Percentiles rank a stretch among this genome's conserved stretches.
Evolutionary conservation across 2,329 filamentous ascomycete species (phyloP).

Genomic region (Purpureocillium takamizusanense): DNA sequence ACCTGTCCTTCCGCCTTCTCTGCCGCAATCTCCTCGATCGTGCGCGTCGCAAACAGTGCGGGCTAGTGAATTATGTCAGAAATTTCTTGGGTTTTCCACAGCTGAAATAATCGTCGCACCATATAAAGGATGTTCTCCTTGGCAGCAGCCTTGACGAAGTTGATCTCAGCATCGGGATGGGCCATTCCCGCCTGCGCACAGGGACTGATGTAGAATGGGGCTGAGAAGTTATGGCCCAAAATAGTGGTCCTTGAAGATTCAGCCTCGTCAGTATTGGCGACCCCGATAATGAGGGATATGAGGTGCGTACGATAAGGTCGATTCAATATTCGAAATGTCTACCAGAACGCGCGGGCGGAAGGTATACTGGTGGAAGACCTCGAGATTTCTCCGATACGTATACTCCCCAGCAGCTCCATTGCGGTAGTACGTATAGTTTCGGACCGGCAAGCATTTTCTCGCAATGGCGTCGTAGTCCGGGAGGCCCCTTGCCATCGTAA

Average conservation of each 20-base stretch:
- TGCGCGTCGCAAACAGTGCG: conserved; percentile 21
- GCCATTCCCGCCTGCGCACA: conserved; percentile 35
- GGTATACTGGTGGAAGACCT: conserved; percentile 39
- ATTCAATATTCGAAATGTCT: conserved; percentile 37
- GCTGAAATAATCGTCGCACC: no score
- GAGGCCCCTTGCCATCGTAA: conserved; percentile 36
- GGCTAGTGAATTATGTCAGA: conserved; percentile 17
- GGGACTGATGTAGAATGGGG: conserved; percentile 46
- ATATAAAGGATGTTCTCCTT: conserved; percentile 42
- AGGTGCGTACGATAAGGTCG: conserved; percentile 19
- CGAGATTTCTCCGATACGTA: conserved; percentile 48
- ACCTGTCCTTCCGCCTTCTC: conserved; percentile 26
- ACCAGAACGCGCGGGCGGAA: conserved; percentile 38
- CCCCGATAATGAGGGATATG: background rate
- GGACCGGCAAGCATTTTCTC: conserved; percentile 33
- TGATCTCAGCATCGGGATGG: conserved; percentile 36
- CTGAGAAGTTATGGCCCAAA: conserved; percentile 42
- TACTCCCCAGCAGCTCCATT: conserved; percentile 47
- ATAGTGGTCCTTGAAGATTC: conserved; percentile 30
- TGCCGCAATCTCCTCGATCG: conserved; percentile 27
- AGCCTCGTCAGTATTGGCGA: background rate
- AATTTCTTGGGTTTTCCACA: no score
- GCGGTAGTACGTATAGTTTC: conserved; percentile 47
- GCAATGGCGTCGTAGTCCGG: conserved; percentile 47
- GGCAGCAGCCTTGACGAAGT: conserved; percentile 39